These are phyloP conservation scores for Colletotrichum cereale DNA, from an alignment of 2,329 filamentous ascomycete species.

Conservation along the genomic window DNA sequence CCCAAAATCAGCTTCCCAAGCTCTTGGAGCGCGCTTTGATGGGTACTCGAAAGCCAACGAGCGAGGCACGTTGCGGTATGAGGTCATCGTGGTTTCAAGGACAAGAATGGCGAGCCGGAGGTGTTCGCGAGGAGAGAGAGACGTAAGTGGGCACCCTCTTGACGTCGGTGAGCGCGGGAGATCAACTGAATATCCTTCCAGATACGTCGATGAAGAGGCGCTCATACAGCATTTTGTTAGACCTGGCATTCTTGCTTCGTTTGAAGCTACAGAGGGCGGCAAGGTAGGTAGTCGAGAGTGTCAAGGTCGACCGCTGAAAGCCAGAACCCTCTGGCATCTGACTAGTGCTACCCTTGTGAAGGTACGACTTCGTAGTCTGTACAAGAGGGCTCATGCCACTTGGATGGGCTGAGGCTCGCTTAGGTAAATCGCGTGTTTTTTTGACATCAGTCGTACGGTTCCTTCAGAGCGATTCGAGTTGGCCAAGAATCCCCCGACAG, in stretches of 20 bases:
- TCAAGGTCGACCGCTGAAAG: constrained; percentile 19
- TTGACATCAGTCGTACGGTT: background rate
- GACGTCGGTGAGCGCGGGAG: background rate
- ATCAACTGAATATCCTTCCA: constrained; percentile 31
- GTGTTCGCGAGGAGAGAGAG: constrained; percentile 46
- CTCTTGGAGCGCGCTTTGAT: constrained; percentile 43
- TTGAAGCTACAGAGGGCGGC: constrained; percentile 41
- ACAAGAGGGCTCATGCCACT: background rate
- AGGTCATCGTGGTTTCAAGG: constrained; percentile 44
- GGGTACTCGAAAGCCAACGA: constrained; percentile 44
- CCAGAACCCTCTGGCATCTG: constrained; percentile 17
- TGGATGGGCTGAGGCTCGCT: background rate
- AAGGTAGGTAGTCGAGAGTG: constrained; percentile 13
- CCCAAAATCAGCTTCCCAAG: constrained; percentile 42
- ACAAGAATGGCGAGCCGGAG: constrained; percentile 43
- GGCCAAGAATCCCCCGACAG: background rate
- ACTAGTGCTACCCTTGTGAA: background rate
- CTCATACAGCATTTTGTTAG: constrained; percentile 43
- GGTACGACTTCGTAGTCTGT: background rate
- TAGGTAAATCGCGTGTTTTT: background rate
- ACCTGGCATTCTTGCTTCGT: constrained; percentile 41
- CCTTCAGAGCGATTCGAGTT: constrained; percentile 8
- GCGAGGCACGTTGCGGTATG: constrained; percentile 45
- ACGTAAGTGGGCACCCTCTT: constrained; percentile 41
- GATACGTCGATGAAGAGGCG: constrained; percentile 44